Conservation (phyloP, 2,329 filamentous ascomycete genomes). For the Sodiomyces alkalinus region DNA sequence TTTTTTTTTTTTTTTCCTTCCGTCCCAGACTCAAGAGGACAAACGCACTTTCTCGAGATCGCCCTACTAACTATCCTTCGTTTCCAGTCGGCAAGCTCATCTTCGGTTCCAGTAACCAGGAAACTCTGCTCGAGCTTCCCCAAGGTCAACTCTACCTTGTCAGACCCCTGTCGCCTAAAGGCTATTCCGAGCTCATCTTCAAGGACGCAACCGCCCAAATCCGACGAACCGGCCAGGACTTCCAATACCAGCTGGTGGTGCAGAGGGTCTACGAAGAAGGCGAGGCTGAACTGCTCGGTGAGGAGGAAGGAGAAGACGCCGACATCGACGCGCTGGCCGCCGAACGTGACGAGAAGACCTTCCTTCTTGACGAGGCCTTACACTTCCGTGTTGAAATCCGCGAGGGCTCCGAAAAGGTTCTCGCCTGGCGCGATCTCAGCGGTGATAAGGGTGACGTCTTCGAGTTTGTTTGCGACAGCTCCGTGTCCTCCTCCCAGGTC, state of each 20-base stretch:
- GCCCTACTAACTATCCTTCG: constrained; percentile 3
- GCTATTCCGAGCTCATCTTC: constrained; percentile 97
- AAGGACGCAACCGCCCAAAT: constrained; percentile 90
- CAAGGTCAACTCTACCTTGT: constrained; percentile 97
- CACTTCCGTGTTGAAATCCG: constrained; percentile 76
- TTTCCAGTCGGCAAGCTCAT: constrained; percentile 72
- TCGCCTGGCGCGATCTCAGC: constrained; percentile 90
- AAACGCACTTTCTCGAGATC: not conserved
- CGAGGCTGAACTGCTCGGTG: constrained; percentile 78
- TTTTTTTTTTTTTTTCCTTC: not conserved
- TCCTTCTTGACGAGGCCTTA: constrained; percentile 82
- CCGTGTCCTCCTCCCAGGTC: constrained; percentile 54
- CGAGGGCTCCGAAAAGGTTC: constrained; percentile 65
- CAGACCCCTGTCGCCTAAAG: constrained; percentile 85
- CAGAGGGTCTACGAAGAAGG: constrained; percentile 96
- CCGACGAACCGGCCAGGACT: constrained; percentile 83
- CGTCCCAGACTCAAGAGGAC: not conserved
- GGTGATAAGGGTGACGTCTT: constrained; percentile 91
- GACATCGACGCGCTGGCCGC: constrained; percentile 56
- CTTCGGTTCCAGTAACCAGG: constrained; percentile 75
- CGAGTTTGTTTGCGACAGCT: constrained; percentile 86
- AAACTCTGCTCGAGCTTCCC: constrained; percentile 84
- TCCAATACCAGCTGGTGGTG: constrained; percentile 92
- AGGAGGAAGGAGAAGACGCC: constrained; percentile 75
- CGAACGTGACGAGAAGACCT: constrained; percentile 94